Conservation (phyloP, 1,139 yeast genomes). For the Scheffersomyces segobiensis region DNA sequence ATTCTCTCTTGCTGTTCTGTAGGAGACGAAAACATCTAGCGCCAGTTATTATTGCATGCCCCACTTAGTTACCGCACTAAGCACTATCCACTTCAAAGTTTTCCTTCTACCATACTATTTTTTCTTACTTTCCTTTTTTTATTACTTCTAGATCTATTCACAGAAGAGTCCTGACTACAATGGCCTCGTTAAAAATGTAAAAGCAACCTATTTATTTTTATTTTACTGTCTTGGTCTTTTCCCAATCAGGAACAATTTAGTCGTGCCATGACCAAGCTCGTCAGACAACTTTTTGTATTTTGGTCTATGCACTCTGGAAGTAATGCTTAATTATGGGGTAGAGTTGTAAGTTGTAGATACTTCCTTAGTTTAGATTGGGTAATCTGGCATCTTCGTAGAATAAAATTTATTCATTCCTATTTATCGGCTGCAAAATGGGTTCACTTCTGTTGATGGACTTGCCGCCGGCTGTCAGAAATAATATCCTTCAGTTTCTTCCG, state of each 20-base stretch:
- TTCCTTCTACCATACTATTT: background rate
- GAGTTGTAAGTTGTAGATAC: background rate
- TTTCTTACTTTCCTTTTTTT: background rate
- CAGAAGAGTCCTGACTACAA: background rate
- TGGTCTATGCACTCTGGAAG: background rate
- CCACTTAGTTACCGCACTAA: background rate
- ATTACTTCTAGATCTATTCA: background rate
- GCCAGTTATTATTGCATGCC: background rate
- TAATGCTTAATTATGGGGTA: background rate
- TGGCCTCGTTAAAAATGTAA: background rate
- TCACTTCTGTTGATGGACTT: slow-evolving; percentile 12
- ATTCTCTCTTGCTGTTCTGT: background rate
- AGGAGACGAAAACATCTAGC: background rate
- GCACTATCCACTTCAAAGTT: background rate
- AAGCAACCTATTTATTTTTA: background rate
- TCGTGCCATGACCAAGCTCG: background rate
- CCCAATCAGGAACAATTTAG: background rate
- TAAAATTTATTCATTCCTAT: background rate
- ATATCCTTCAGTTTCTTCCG: slow-evolving; percentile 28
- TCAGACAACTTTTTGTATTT: background rate
- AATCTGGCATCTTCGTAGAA: background rate
- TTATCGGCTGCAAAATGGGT: background rate
- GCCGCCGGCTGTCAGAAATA: slow-evolving; percentile 14
- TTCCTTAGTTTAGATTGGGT: background rate
- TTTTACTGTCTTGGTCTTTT: background rate